Conservation (phyloP, 1,284 basidiomycete genomes). For the Butyriboletus appendiculatus region DNA sequence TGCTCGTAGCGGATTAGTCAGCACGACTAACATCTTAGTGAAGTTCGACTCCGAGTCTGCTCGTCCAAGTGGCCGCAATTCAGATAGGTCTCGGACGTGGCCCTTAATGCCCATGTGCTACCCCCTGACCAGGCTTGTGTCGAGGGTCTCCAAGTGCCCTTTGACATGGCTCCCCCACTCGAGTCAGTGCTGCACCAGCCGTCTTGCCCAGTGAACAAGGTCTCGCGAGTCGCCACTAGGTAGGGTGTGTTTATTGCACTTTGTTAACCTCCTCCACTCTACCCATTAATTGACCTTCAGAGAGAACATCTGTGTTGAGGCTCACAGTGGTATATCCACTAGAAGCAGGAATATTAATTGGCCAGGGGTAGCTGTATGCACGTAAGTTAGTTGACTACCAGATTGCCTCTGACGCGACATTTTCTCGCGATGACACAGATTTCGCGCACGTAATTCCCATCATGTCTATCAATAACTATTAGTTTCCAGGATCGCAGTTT, state of each 20-base stretch:
- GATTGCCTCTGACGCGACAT: background rate
- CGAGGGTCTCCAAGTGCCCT: background rate
- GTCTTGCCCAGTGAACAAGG: background rate
- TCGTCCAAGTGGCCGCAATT: background rate
- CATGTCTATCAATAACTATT: background rate
- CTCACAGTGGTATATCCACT: background rate
- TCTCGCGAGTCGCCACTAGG: too few relatives aligned
- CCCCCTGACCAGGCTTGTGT: background rate
- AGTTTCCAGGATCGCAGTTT: background rate
- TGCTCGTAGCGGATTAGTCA: slow-evolving; percentile 56
- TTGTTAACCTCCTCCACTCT: background rate
- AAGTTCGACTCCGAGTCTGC: too few relatives aligned
- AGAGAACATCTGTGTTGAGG: background rate
- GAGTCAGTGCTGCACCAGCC: background rate
- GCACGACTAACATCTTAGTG: slow-evolving; percentile 36
- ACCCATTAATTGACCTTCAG: background rate
- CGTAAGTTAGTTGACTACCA: background rate
- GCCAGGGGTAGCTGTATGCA: background rate
- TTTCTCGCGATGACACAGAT: background rate
- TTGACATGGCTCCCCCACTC: background rate
- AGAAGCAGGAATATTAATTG: background rate
- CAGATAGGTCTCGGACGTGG: background rate
- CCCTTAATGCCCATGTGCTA: background rate
- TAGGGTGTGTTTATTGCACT: background rate
- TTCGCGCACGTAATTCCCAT: background rate